Evolutionary conservation across 306 rosid species (phyloP), one percentile per base, ranked within the genome.

Genomic region (Ochetophila trinervis): DNA sequence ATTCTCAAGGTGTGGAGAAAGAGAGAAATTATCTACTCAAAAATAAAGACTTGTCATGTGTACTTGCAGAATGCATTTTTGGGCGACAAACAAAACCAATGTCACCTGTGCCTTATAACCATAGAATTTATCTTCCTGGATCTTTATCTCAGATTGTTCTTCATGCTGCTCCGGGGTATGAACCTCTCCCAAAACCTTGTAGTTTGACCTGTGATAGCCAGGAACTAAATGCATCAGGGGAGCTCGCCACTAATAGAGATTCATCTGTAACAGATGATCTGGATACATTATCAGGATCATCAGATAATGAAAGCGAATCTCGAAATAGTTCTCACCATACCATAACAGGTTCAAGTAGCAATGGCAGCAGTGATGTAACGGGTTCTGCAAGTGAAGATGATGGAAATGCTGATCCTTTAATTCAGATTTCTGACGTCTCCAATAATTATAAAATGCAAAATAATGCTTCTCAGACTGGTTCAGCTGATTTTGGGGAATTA

Each of bases 141-240:
- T 94, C 99, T 76, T 88, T 90, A 67, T 94, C 97, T 20, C 99
- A 88, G 72, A 84, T 94, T 68, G 99, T 94, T 53, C 81, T 86
- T 67, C 99, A 90, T 86, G 97, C 99, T 68, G 99, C 99, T 75
- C 99, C 97, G 4, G 97, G 99, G 22, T 94, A 90, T 74, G 99
- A 94, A 61, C 91, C 99, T 57, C 99, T 90, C 65, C 99, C 99
- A 70, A 94, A 86, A 73, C 99, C 97, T 69, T 75, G 90, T 75
- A 88, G 91, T 70, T 82, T 90, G 68, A 71, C 61, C 65, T 21
- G 21, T 67, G 72, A 56, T 60, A 81, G 56, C 63, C 80, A 66
- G 35, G 74, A 72, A 49, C 24, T 19, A 23, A 61, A 69, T 65
- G 66, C 69, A 48, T 70, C 60, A 36, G 75, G 66, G 40, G 80